Percentiles rank a stretch among this genome's conserved stretches.
Conservation (phyloP, 805 yeast genomes). For the Metschnikowia aberdeeniae region DNA sequence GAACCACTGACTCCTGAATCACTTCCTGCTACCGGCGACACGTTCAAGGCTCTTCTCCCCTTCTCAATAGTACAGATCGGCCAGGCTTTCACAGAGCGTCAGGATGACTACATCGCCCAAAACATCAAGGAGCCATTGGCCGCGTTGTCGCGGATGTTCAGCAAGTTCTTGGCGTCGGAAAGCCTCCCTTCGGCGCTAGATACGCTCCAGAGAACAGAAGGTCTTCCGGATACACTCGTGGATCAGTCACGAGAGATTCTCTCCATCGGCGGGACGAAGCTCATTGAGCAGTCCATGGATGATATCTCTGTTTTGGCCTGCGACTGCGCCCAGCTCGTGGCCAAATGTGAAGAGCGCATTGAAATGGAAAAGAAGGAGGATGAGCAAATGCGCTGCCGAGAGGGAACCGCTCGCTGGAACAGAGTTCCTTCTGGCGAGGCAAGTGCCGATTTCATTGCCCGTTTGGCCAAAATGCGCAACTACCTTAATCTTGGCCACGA, state of each 20-base stretch:
- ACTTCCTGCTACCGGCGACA: not conserved
- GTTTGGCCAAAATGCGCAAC: constrained; percentile 41
- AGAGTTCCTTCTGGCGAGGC: constrained; percentile 46
- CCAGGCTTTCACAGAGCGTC: constrained; percentile 64
- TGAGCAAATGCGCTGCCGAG: constrained; percentile 42
- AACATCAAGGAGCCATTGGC: constrained; percentile 44
- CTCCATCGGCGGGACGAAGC: constrained; percentile 48
- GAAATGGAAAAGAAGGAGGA: constrained; percentile 54
- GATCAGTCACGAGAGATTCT: constrained; percentile 53
- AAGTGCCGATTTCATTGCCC: constrained; percentile 34
- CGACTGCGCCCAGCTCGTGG: constrained; percentile 40
- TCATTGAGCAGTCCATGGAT: constrained; percentile 37
- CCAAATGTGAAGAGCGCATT: constrained; percentile 45
- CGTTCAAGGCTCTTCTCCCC: constrained; percentile 68
- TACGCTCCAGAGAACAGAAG: constrained; percentile 51
- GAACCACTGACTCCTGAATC: constrained; percentile 36
- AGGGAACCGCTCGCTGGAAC: constrained; percentile 55
- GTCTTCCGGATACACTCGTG: constrained; percentile 54
- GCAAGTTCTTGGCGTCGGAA: constrained; percentile 41
- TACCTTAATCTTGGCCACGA: constrained; percentile 54
- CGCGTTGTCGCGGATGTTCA: constrained; percentile 43
- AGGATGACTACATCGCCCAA: constrained; percentile 49
- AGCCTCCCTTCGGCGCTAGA: constrained; percentile 64
- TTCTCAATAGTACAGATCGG: constrained; percentile 60
- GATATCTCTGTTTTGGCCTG: constrained; percentile 44